These are phyloP conservation scores for Nakaseomyces bracarensis DNA, from an alignment of 1,139 yeast genomes.

Conservation along the genomic window DNA sequence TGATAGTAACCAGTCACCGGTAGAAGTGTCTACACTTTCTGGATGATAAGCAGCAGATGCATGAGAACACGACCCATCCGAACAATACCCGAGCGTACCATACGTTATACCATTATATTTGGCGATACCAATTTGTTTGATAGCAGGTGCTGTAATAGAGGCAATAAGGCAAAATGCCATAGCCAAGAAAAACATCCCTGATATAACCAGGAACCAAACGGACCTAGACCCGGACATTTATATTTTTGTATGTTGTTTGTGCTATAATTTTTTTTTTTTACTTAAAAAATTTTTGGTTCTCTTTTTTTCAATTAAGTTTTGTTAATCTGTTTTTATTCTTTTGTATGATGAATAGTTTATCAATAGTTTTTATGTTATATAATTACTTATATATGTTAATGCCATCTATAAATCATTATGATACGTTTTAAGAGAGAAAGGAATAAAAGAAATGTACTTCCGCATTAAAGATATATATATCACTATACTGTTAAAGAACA, in stretches of 20 bases:
- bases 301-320: not conserved
- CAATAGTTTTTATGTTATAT: not conserved
- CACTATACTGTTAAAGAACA: not conserved
- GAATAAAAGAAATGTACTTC: too few relatives aligned
- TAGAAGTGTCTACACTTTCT: slow-evolving; percentile 26
- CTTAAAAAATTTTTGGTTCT: too few relatives aligned
- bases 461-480: not conserved
- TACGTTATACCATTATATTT: slow-evolving; percentile 47
- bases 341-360: not conserved
- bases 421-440: too few relatives aligned
- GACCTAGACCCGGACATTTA: slow-evolving; percentile 3
- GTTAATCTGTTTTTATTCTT: too few relatives aligned
- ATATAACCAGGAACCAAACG: slow-evolving; percentile 3
- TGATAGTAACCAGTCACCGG: slow-evolving; percentile 41
- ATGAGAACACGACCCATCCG: slow-evolving; percentile 40
- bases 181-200: slow-evolving; percentile 34
- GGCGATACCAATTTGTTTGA: slow-evolving; percentile 43
- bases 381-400: too few relatives aligned
- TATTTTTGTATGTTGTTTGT: not conserved
- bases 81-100: slow-evolving; percentile 85
- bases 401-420: too few relatives aligned
- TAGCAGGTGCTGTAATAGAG: slow-evolving; percentile 56
- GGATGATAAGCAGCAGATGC: slow-evolving; percentile 45
- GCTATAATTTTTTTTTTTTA: not conserved
- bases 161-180: slow-evolving; percentile 44